Base-by-base conservation (phyloP, 306 rosid genomes). In the Adenanthera pavonina region DNA sequence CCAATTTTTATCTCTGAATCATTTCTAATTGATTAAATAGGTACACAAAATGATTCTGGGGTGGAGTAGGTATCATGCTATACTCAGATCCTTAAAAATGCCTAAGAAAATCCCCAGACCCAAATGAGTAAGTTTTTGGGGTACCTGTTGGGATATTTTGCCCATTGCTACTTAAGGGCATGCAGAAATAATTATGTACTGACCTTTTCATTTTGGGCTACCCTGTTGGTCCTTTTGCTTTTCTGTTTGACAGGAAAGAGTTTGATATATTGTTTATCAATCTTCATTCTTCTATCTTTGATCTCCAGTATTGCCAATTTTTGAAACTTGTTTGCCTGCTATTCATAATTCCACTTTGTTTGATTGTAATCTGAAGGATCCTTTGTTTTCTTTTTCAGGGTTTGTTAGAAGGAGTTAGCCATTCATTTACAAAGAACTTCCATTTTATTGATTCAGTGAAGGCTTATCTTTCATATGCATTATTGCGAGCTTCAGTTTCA, bases 391-490 rank as follows among this genome's bases (percentile, higher is more conserved):
- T 81, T 56, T 86, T 73, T 75, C 92, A 96, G 99, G 98, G 99
- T 82, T 90, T 96, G 77, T 90, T 96, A 87, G 99, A 96, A 83
- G 98, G 99, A 71, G 99, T 96, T 80, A 92, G 94, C 76, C 96
- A 96, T 80, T 83, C 94, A 75, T 96, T 93, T 88, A 96, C 98
- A 38, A 92, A 93, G 86, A 91, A 94, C 88, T 94, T 94, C 83
- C 97, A 96, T 88, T 96, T 96, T 84, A 96, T 96, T 81, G 99
- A 96, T 82, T 94, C 99, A n/a, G 99, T 96, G 87, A 96, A 96
- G 90, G 99, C 99, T 52, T 96, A 92, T 87, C 97, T 96, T 83
- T 96, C 99, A 59, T 96, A 96, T 86, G 99, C 97, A 44, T 82
- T 96, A 80, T 80, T 96, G 84, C 92, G 98, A 81, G 97, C 99